phyloP scores from a whole-genome alignment of 148 eudicot genomes.

The Amaranthus palmeri region DNA sequence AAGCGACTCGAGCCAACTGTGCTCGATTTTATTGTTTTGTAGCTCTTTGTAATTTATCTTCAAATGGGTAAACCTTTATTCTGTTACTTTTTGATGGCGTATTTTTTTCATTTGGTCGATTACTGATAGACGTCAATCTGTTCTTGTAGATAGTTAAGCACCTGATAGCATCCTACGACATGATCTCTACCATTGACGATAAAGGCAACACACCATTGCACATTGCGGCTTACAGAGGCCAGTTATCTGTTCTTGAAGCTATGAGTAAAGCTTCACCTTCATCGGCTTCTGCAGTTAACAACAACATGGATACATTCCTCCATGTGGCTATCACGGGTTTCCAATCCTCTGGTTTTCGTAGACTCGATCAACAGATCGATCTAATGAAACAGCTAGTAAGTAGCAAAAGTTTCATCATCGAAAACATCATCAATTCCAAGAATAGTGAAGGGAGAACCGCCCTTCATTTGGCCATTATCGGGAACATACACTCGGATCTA shows the following conservation, averaged over 20 bases:
- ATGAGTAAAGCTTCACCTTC: slow-evolving; percentile 62
- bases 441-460: slow-evolving; percentile 67
- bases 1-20: too few relatives aligned
- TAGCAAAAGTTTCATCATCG: slow-evolving; percentile 36
- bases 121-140: slow-evolving; percentile 17
- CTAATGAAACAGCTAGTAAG: slow-evolving; percentile 61
- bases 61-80: background rate
- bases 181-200: slow-evolving; percentile 64
- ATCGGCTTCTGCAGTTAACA: slow-evolving; percentile 43
- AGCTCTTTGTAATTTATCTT: background rate
- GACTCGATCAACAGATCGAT: slow-evolving; percentile 73
- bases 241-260: slow-evolving; percentile 61
- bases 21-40: too few relatives aligned
- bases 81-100: too few relatives aligned
- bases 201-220: slow-evolving; percentile 86
- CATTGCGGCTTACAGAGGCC: slow-evolving; percentile 82
- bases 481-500: slow-evolving; percentile 64
- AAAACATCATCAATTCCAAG: slow-evolving; percentile 53
- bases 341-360: slow-evolving; percentile 62
- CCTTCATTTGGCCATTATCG: slow-evolving; percentile 73
- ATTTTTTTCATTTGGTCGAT: background rate
- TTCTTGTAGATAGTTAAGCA: slow-evolving; percentile 58
- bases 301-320: slow-evolving; percentile 70
- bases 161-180: slow-evolving; percentile 50
- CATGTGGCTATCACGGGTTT: slow-evolving; percentile 77